Base-by-base conservation (phyloP, 129 eudicot species). In the Escallonia herrerae region DNA sequence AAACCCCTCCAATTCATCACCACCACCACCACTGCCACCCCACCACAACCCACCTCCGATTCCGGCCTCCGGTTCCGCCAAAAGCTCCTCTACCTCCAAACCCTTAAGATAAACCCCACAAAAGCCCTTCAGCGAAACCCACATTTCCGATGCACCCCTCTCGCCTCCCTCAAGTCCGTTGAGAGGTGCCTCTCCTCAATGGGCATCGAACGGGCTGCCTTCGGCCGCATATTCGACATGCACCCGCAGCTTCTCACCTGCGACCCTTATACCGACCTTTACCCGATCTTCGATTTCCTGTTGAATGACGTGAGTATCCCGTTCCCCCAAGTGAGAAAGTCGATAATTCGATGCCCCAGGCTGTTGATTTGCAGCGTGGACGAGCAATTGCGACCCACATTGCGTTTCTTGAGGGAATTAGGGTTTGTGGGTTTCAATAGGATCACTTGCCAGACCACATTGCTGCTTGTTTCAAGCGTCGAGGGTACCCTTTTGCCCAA, bases 111-210 rank as follows among this genome's bases (percentile, higher is more conserved):
- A 53, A 84, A 89, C 70, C 80, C 91, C 51, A 50, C 67, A 55
- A 88, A 88, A 80, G 99, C 96, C 85, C 85, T 93, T 54, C 56
- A 60, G 12, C 64, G 50, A 63, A 93, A 93, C 83, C 99, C 99
- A 3, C 70, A 81, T 66, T 68, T 93, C 73, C 89, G 98, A 46
- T 77, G 95, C 49, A 74, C 91, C 54, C 85, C 96, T 46, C 76
- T 93, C 69, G 65, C 81, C 60, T 58, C 87, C 57, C 76, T 93
- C 56, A 79, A 72, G 42, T 81, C 91, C 69, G 76, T 84, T 46
- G 82, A 83, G 13, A 80, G 54, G 15, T 83, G 89, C 61, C 83
- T 93, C 54, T 61, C 77, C 9, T 83, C 95, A 7, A 72, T 88
- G 77, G 99, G 99, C 53, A 64, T 93, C 33, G 64, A 76, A 13